Base-by-base conservation (phyloP, 2,329 filamentous ascomycete genomes). In the Pyrenophora seminiperda region DNA sequence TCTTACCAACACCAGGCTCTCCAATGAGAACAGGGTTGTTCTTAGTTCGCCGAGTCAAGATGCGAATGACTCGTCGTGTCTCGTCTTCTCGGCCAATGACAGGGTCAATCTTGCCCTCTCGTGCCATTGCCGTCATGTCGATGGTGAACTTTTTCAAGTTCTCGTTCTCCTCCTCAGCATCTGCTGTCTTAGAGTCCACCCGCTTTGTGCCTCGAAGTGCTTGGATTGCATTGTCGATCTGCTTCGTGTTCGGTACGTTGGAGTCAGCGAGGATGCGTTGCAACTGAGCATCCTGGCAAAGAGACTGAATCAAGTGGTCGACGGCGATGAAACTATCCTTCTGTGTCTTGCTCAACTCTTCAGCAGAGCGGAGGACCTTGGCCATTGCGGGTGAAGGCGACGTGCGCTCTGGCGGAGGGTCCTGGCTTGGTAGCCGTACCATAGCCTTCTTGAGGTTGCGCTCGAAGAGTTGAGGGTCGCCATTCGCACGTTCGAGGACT, bases 21-120 rank as follows among this genome's bases (percentile, higher is more conserved):
- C 94, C 94, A 59, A 99, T 97, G 60, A 99, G 83, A 40, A 97
- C 93, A 1, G 94, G 94, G 75, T 99, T 99, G 81, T 99, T 97
- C 83, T 97, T 97, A 55, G 93, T 97, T 70, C 93, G 84, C 72
- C 94, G 83, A 29, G 91, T 96, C 56, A 97, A 79, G 58, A 97
- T 97, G 50, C 93, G 87, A 61, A 97, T 85, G 18, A 96, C 92
- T 67, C 93, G 83, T 67, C 93, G 83, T 65, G 97, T 97, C 73
- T 97, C 94, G 70, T 97, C 93, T 73, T 97, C 93, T 76, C 93
- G 85, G 33, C 93, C 93, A 75, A 97, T 97, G 72, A 97, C 93
- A 2, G 93, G 93, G 72, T 97, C 93, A 50, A 97, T 92, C 77
- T 97, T 97, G 72, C 95, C 95, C 77, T 99, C 94, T 72, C 92